Conservation (phyloP, 768 basidiomycete genomes). For the Leucosporidium creatinivorum region DNA sequence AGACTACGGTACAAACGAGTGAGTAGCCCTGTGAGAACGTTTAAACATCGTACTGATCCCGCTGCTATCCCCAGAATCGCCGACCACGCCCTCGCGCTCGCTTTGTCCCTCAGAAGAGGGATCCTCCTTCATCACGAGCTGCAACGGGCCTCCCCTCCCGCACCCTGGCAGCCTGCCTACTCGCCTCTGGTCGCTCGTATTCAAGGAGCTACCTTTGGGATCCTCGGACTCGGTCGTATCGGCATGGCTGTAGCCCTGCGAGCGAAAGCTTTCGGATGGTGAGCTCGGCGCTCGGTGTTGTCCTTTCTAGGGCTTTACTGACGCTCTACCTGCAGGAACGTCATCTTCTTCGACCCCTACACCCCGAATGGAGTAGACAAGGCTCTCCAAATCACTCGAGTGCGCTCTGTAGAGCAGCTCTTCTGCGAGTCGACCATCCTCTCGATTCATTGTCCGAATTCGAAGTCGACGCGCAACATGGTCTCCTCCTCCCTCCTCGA, state of each 20-base stretch:
- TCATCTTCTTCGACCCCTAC: conserved; percentile 36
- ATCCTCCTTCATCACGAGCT: conserved; percentile 33
- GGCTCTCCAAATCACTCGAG: conserved; percentile 25
- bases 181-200: conserved; percentile 28
- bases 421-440: conserved; percentile 22
- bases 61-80: conserved; percentile 17
- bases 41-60: no score
- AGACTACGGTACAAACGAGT: conserved; percentile 6
- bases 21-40: no score
- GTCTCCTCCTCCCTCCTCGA: conserved; percentile 23
- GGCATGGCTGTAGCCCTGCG: conserved; percentile 35
- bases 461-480: conserved; percentile 20
- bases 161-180: conserved; percentile 21
- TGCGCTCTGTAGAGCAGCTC: conserved; percentile 20
- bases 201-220: conserved; percentile 26
- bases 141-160: conserved; percentile 20
- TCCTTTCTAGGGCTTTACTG: background rate
- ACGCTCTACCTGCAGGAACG: background rate
- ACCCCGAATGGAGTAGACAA: conserved; percentile 28
- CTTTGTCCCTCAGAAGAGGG: conserved; percentile 31
- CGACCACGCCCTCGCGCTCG: conserved; percentile 34
- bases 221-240: conserved; percentile 35
- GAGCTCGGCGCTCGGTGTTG: background rate
- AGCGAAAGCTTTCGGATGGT: conserved; percentile 36
- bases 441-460: conserved; percentile 31